Base-by-base conservation (phyloP, 768 basidiomycete genomes). In the Lactarius pseudohatsudake region DNA sequence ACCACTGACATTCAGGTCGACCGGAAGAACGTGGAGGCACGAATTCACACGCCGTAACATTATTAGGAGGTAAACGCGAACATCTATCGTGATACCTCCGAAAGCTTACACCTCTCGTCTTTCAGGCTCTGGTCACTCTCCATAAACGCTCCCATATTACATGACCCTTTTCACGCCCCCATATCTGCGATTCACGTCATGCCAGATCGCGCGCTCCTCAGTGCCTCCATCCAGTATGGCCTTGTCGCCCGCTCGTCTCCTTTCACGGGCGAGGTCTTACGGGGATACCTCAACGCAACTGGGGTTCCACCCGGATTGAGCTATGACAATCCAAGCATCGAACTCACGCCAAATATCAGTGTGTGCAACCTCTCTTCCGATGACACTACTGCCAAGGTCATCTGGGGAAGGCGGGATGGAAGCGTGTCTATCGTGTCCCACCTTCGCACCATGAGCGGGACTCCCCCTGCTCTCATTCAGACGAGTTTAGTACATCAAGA, bases 401-500 rank as follows among this genome's bases (percentile, higher is more conserved):
- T 85, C 7, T 94, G 92, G 92, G 92, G 91, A 4, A 88, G 85
- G 71, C 77, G 80, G 30, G 84, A 81, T 58, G 92, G 92, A 34
- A 85, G 86, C 62, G 81, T 94, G 9, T 81, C 86, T 0, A 78
- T 91, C 36, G 85, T 86, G 55, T 79, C 79, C 5, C 85, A 85
- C 0, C 78, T 77, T 28, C 82, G 81, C 41, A 84, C 83, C 22
- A 87, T 91, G 82, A 87, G 89, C 58, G 72, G 75, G 6, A 74
- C 75, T 30, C 80, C 81, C 2, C 76, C 77, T 13, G 81, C 82
- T 28, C 81, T 78, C 41, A 75, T 86, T 53, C 74, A 80, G 26
- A 77, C 81, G 64, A 89, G 87, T 66, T 64, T 68, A 10, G 77
- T 84, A n/a, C 72, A 73, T 5, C 89, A 93, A 41, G 79, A 84